Evolutionary conservation across 192 early-diverging fungal species (phyloP), one percentile per base, ranked within the genome.

Genomic region (Umbelopsis isabellina): DNA sequence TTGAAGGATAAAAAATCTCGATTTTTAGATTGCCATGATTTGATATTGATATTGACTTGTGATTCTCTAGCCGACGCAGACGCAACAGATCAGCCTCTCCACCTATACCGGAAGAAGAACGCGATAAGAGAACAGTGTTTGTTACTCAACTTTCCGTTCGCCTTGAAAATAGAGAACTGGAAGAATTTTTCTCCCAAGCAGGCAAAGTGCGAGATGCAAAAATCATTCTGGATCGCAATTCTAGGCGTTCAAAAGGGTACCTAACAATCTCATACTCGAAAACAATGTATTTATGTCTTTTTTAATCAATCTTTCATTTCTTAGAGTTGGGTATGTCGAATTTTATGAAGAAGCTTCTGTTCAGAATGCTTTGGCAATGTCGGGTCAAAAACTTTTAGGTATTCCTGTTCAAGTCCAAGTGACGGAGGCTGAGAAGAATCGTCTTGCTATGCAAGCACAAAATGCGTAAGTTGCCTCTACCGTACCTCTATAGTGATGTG

Each of bases 251-350:
- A 30, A 93, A 95, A 71, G 97, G 93, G 92, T 93, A 84, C 71
- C n/a, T 3, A 45, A 51, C 45, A 11, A 49, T 53, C 13, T 20
- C 69, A 61, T 30, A 18, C 37, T n/a, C 25, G 23, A 16, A 8
- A 27, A 22, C 41, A 49, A 47, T 11, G 4, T 16, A 74, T 1
- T 1, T 69, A 13, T 65, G 27, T 3, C 3, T 3, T 2, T 21
- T 20, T 41, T 18, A 35, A 20, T 4, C 20, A 11, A 12, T 72
- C 12, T 22, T 22, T 69, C 67, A 33, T 51, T 30, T 50, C 35
- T n/a, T 79, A 94, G 96, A 33, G 93, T 97, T 44, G 97, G 94
- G 20, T 99, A 97, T 75, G 93, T 99, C 4, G 97, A 99, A 79
- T 99, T 97, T 84, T 93, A 95, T 79, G 90, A 93, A 6, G 87